Base-by-base conservation (phyloP, 768 basidiomycete species). In the Lactarius sp. region DNA sequence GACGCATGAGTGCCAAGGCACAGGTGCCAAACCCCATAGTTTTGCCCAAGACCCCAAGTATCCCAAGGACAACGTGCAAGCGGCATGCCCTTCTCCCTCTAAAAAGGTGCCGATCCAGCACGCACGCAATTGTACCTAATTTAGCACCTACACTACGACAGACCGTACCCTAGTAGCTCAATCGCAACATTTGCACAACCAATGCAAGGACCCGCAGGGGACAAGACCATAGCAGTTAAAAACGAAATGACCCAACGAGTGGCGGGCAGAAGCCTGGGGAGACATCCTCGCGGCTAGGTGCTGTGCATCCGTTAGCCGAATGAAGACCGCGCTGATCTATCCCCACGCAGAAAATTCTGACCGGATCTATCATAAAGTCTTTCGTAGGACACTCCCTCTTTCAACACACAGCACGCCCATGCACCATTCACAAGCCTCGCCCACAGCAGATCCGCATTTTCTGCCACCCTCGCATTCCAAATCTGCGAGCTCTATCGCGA, bases 401-500 rank as follows among this genome's bases (percentile, higher is more conserved):
- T 18, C 20, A 50, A n/a, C 10, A 22, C 4, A 14, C 41, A 42
- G 27, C 27, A 27, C 27, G 27, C 27, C 27, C 46, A 14, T 2
- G 31, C 31, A 16, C 18, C 13, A n/a, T 50, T 27, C 56, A 41
- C 31, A 53, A 57, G 20, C 22, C 44, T 53, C 52, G 39, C 46
- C 14, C 34, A 51, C 69, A 94, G 92, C 42, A 94, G 95, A 12
- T 95, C 93, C 8, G 95, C 95, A 0, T 97, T 97, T 71, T 95
- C 95, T 8, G 95, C 95, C 2, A 96, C 94, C 1, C 80, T 98
- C 39, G 95, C 94, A 0, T 93, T 96, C 70, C 95, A 96, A 71
- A 92, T 98, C 60, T 86, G 92, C 44, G 88, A 95, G 72, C 78
- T 98, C 27, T 94, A 94, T 73, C 82, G 81, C 44, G 84, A 94